These are phyloP conservation scores for Nakazawaea anatomiae DNA, from an alignment of 805 yeast species.

Conservation along the genomic window DNA sequence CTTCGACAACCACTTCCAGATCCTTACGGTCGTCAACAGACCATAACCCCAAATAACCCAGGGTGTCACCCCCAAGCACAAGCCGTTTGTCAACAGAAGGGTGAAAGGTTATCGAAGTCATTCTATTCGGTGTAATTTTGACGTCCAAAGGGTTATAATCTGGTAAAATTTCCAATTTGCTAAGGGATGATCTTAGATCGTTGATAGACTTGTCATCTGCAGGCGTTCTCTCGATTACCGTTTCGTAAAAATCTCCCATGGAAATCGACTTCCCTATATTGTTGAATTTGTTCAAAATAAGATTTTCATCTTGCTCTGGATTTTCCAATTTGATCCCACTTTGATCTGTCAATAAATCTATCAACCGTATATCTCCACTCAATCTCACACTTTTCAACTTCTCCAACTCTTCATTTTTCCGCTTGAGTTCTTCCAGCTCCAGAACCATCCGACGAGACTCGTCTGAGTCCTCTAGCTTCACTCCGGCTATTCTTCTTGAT, in stretches of 20 bases:
- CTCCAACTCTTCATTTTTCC: constrained; percentile 33
- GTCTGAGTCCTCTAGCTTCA: constrained; percentile 47
- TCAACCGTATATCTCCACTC: constrained; percentile 57
- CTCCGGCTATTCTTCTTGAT: constrained; percentile 76
- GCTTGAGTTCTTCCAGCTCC: constrained; percentile 28
- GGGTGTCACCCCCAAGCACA: constrained; percentile 81
- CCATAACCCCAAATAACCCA: constrained; percentile 89
- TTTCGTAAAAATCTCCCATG: constrained; percentile 66
- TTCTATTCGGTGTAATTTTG: constrained; percentile 64
- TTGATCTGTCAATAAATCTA: constrained; percentile 47
- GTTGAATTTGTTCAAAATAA: constrained; percentile 25
- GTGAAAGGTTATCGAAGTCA: constrained; percentile 71
- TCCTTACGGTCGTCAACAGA: constrained; percentile 39
- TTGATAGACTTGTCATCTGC: constrained; percentile 36
- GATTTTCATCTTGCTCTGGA: constrained; percentile 26
- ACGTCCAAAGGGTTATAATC: constrained; percentile 64
- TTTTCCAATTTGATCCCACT: constrained; percentile 20
- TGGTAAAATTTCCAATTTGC: constrained; percentile 42
- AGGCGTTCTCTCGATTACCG: constrained; percentile 30
- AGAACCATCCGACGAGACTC: constrained; percentile 30
- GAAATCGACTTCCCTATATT: constrained; percentile 49
- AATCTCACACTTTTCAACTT: constrained; percentile 51
- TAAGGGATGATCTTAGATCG: constrained; percentile 48
- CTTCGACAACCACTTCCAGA: constrained; percentile 35
- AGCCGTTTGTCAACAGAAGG: constrained; percentile 60